Evolutionary conservation across 169 alveolate genomes (phyloP), one percentile per base, ranked within the genome.

Genomic region (Plasmodium yoelii): DNA sequence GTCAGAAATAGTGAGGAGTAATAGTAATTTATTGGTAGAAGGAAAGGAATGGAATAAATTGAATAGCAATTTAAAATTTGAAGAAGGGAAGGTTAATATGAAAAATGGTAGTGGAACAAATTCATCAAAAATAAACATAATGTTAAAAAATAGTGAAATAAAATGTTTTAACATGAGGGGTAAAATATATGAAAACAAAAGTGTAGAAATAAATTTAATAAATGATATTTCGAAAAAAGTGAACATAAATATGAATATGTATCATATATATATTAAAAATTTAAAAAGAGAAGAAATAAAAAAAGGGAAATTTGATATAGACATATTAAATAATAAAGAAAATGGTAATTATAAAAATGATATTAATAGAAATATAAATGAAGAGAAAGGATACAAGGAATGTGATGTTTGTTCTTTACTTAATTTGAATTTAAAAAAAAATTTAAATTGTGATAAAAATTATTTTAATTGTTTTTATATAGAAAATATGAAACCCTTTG

Each of bases 121-220:
- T 39, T 82, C 84, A 22, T 67, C 84, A 9, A 71, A 65, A 19
- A 2, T 82, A n/a, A 82, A 82, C 26, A 56, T 82, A 18, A 82
- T 67, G 70, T 55, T 82, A n/a, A 82, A 67, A 55, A 63, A 67
- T 67, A 82, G 90, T 19, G 84, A 82, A 55, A 26, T 56, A 56
- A 53, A 82, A 47, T 82, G 63, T 42, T 55, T 82, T 28, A 82
- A 82, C 53, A 67, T 82, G 46, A 65, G 82, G 60, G 82, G 90
- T 18, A 82, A 67, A 57, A 71, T 67, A 18, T 82, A 82, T 70
- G 90, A 82, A 82, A 82, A 49, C 3, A 82, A 82, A 47, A 28
- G 65, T 9, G 5, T 82, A 15, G 84, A 82, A 82, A 67, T 82
- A 42, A 67, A 82, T 82, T 55, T 82, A 60, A 53, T 67, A 46